Conservation (phyloP, 106 monocot species). For the Allium fistulosum region DNA sequence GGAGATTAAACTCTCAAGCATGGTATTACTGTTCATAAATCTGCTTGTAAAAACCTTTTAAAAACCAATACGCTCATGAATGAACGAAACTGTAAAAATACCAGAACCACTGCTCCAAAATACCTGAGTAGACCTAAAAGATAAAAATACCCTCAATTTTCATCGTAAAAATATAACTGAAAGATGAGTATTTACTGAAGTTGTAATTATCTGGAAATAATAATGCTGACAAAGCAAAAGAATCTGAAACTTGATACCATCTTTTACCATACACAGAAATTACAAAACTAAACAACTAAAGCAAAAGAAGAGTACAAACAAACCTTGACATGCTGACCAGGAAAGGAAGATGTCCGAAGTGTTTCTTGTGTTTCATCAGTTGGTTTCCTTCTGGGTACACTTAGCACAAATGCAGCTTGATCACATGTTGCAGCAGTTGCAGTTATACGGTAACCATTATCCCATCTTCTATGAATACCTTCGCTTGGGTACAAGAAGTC, state of each 20-base stretch:
- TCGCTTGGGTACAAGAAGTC: slow-evolving; percentile 88
- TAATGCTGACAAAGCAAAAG: background rate
- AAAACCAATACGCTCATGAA: too few relatives aligned
- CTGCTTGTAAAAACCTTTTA: too few relatives aligned
- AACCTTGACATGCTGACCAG: slow-evolving; percentile 87
- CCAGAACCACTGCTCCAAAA: too few relatives aligned
- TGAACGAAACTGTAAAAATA: too few relatives aligned
- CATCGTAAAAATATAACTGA: too few relatives aligned
- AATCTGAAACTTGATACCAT: background rate
- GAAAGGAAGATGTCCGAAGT: slow-evolving; percentile 76
- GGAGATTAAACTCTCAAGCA: too few relatives aligned
- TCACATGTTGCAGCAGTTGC: slow-evolving; percentile 81
- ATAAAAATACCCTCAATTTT: too few relatives aligned
- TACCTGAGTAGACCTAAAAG: too few relatives aligned
- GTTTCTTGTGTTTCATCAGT: slow-evolving; percentile 88
- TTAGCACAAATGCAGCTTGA: slow-evolving; percentile 81
- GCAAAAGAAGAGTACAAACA: too few relatives aligned
- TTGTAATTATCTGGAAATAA: too few relatives aligned
- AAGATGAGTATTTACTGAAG: too few relatives aligned
- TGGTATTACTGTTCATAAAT: too few relatives aligned
- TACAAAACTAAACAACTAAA: background rate
- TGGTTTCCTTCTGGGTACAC: slow-evolving; percentile 63
- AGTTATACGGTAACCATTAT: slow-evolving; percentile 78
- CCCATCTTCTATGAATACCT: slow-evolving; percentile 84
- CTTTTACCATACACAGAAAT: slow-evolving; percentile 3